Base-by-base conservation (phyloP, 2,329 filamentous ascomycete genomes). In the Basipetospora chlamydospora region DNA sequence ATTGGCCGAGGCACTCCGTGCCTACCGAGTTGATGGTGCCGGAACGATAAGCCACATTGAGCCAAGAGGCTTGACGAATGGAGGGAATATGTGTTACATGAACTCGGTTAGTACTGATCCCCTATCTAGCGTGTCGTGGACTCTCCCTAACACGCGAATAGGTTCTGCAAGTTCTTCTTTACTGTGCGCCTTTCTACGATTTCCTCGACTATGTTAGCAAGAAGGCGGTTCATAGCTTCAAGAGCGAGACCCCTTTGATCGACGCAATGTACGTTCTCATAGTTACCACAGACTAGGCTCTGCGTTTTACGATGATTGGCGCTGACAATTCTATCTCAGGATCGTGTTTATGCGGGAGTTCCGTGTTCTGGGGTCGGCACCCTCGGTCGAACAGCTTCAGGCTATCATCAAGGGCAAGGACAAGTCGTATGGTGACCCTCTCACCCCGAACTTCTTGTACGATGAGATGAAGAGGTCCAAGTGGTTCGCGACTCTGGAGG, bases 41-140 rank as follows among this genome's bases (percentile, higher is more conserved):
- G 62, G 71, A 22, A 83, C 80, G 48, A 64, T 88, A 45, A 67
- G 80, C 13, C 95, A 95, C 51, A 68, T 98, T 35, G 85, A 96
- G 59, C 90, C 90, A 35, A 75, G 88, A 46, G 90, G 90, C 33
- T 70, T 98, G 51, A 82, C 94, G 46, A 98, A 98, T 59, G 92
- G 88, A 28, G 90, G 90, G 34, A 96, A 98, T 54, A 92, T 96
- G 83, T 98, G 90, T 60, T 98, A 98, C 61, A 96, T 98, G 90
- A 98, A 96, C 64, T 95, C 90, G 44, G 88, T 94, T 68, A 61
- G 83, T 63, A 22, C 13, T 32, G 16, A 12, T 10, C 12, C 12
- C 33, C 7, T 23, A 7, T 15, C 9, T 12, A 12, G 11, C 11
- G 20, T 33, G 20, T 16, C 16, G 13, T 20, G 23, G 12, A 6